Percentiles rank a stretch among this genome's conserved stretches.
Conservation (phyloP, 75 land plant genomes). For the Picea glauca region DNA sequence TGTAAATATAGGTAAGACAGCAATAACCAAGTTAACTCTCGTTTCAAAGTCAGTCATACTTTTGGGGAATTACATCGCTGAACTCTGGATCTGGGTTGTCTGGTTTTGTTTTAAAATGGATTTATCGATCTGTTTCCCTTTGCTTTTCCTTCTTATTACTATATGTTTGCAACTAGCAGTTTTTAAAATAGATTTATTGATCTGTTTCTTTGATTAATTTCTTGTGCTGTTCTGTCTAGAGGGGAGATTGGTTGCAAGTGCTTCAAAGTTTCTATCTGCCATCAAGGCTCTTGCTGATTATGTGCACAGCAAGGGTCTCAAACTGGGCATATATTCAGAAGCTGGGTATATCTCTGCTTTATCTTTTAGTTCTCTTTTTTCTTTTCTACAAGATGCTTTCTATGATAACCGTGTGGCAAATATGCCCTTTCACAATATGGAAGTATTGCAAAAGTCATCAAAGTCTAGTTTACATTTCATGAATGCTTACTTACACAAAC, state of each 20-base stretch:
- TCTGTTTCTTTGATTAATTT: neutral
- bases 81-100: neutral
- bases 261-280: constrained; percentile 42
- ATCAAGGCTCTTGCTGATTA: constrained; percentile 53
- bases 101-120: neutral
- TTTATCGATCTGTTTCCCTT: too few relatives aligned
- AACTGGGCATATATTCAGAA: constrained; percentile 51
- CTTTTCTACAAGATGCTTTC: neutral
- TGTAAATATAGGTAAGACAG: constrained; percentile 63
- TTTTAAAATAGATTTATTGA: too few relatives aligned
- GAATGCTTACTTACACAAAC: too few relatives aligned
- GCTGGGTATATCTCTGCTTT: constrained; percentile 16
- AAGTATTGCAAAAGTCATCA: neutral
- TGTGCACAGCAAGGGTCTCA: constrained; percentile 48
- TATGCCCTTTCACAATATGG: too few relatives aligned
- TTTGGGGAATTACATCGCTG: neutral
- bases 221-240: neutral
- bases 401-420: too few relatives aligned
- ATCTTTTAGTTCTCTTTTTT: neutral
- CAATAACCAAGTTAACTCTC: neutral
- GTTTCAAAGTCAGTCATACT: too few relatives aligned
- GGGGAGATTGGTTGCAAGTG: constrained; percentile 32
- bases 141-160: too few relatives aligned
- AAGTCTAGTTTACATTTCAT: too few relatives aligned
- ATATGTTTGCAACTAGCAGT: too few relatives aligned